Conservation (phyloP, 352 stramenopile species). For the Pythium aquatile region DNA sequence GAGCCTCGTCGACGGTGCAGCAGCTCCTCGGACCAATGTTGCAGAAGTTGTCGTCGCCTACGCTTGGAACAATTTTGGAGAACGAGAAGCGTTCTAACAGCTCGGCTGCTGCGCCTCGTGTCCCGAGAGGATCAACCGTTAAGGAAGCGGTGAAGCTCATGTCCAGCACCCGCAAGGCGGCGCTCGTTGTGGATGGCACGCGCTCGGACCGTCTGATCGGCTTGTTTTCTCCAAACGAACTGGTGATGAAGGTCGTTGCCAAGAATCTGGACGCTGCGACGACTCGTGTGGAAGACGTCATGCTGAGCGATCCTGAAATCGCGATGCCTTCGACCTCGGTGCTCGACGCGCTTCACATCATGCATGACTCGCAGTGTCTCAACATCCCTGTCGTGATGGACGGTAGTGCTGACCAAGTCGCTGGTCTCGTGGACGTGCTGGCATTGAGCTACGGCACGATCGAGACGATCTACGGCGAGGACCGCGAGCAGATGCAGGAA, state of each 20-base stretch:
- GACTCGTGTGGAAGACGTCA: slow-evolving; percentile 91
- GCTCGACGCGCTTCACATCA: slow-evolving; percentile 86
- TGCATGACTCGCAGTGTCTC: slow-evolving; percentile 83
- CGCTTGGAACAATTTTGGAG: slow-evolving; percentile 85
- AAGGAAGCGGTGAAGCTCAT: slow-evolving; percentile 77
- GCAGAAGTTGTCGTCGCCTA: slow-evolving; percentile 78
- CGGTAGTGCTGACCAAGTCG: slow-evolving; percentile 54
- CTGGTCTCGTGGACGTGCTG: slow-evolving; percentile 83
- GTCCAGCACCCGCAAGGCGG: slow-evolving; percentile 86
- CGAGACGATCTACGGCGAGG: slow-evolving; percentile 84
- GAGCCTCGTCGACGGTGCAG: slow-evolving; percentile 69
- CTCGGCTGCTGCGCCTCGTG: slow-evolving; percentile 51
- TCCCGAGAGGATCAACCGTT: slow-evolving; percentile 86
- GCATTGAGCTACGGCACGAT: slow-evolving; percentile 87
- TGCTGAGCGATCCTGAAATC: slow-evolving; percentile 85
- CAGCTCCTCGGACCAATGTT: slow-evolving; percentile 80
- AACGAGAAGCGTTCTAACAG: slow-evolving; percentile 49
- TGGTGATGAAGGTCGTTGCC: slow-evolving; percentile 95
- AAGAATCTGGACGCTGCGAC: slow-evolving; percentile 87
- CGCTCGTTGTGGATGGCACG: slow-evolving; percentile 91
- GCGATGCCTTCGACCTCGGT: slow-evolving; percentile 64
- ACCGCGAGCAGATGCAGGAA: slow-evolving; percentile 87
- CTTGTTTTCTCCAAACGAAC: slow-evolving; percentile 96
- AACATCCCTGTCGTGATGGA: slow-evolving; percentile 80
- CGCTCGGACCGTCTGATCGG: slow-evolving; percentile 89